Evolutionary conservation across 495 filamentous ascomycete species (phyloP).

Genomic region (Neurospora cerealis): DNA sequence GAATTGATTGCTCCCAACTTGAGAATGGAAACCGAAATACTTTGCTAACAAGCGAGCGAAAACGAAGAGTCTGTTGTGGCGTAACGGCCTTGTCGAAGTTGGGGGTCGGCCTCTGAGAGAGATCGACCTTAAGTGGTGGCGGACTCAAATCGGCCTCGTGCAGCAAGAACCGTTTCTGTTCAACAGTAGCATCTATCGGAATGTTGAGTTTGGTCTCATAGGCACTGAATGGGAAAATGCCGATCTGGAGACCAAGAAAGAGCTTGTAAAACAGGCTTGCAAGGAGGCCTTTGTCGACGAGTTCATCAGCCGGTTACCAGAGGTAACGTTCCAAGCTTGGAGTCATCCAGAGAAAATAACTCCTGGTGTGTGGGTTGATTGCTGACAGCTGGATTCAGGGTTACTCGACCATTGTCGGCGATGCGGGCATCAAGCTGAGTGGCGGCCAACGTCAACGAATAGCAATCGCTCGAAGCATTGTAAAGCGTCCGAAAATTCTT

Average conservation of each 20-base stretch:
- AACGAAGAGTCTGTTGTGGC: slow-evolving; percentile 28
- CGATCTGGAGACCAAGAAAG: slow-evolving; percentile 37
- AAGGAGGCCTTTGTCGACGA: slow-evolving; percentile 51
- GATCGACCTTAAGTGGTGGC: slow-evolving; percentile 52
- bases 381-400: slow-evolving; percentile 21
- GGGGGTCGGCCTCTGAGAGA: slow-evolving; percentile 44
- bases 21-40: slow-evolving; percentile 2
- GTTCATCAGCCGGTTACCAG: slow-evolving; percentile 50
- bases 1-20: not conserved
- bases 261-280: slow-evolving; percentile 49
- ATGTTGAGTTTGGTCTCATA: slow-evolving; percentile 55
- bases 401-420: slow-evolving; percentile 55
- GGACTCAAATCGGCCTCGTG: slow-evolving; percentile 54
- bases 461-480: slow-evolving; percentile 59
- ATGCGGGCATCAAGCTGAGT: slow-evolving; percentile 49
- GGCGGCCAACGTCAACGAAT: slow-evolving; percentile 57
- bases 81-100: slow-evolving; percentile 40
- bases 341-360: not conserved
- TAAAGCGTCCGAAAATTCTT: slow-evolving; percentile 71
- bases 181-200: slow-evolving; percentile 55
- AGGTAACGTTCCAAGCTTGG: slow-evolving; percentile 14
- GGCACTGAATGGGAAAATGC: slow-evolving; percentile 50
- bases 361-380: not conserved
- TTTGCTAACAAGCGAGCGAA: not conserved
- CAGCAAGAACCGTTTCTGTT: slow-evolving; percentile 66